These are phyloP conservation scores for Microstegium vimineum DNA, from an alignment of 176 grass and related monocot species.

Conservation along the genomic window DNA sequence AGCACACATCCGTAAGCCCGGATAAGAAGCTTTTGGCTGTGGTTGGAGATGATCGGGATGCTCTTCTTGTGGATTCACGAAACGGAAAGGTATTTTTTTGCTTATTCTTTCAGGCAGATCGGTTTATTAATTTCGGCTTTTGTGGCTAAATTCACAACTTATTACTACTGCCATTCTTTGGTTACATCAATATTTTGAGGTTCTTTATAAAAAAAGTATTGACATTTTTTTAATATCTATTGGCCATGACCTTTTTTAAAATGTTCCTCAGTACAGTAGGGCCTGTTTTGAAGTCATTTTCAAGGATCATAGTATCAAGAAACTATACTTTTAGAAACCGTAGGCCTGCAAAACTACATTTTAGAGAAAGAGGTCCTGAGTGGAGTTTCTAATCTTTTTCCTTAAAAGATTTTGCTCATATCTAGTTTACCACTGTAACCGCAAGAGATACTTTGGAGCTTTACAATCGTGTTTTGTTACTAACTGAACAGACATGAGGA, in stretches of 20 bases:
- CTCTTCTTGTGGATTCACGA: constrained; percentile 68
- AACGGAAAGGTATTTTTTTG: constrained; percentile 65
- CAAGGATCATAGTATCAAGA: neutral
- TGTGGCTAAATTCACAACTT: neutral
- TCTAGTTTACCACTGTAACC: neutral
- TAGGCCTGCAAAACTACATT: neutral
- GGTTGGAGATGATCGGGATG: constrained; percentile 63
- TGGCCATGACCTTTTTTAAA: neutral
- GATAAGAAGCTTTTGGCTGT: constrained; percentile 63
- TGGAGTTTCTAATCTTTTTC: neutral
- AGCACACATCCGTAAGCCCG: constrained; percentile 83
- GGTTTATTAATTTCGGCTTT: neutral
- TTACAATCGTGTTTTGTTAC: neutral
- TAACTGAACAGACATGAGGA: neutral
- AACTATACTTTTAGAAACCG: neutral
- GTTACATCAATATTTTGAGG: neutral
- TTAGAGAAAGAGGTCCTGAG: neutral
- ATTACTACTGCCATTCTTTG: neutral
- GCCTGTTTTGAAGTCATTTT: neutral
- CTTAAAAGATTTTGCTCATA: neutral
- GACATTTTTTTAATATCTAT: neutral
- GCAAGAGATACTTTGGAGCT: neutral
- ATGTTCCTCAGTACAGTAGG: neutral
- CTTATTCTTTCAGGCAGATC: neutral
- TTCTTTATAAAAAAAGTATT: neutral